Percentiles rank a stretch among this genome's conserved stretches.
Evolutionary conservation across 2,329 filamentous ascomycete genomes (phyloP).

Genomic region (Apiospora arundinis): DNA sequence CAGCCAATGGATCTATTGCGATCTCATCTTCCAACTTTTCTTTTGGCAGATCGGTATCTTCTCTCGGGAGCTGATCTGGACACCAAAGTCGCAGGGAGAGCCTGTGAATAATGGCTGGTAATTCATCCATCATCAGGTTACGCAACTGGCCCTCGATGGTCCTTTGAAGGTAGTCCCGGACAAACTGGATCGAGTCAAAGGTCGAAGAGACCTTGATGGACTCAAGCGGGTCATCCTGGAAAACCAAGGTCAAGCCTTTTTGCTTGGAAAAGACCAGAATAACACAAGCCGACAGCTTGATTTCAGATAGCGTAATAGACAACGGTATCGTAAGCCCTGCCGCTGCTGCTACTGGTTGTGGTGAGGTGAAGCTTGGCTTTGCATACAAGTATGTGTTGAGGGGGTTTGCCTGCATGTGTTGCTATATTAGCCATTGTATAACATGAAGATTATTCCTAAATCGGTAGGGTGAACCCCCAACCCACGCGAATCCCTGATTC

Average conservation of each 20-base stretch:
- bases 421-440: slow-evolving; percentile 51
- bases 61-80: slow-evolving; percentile 78
- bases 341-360: slow-evolving; percentile 87
- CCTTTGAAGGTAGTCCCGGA: slow-evolving; percentile 93
- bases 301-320: slow-evolving; percentile 94
- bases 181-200: slow-evolving; percentile 98
- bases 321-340: slow-evolving; percentile 96
- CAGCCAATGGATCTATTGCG: slow-evolving; percentile 80
- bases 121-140: slow-evolving; percentile 95
- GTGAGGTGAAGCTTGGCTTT: slow-evolving; percentile 90
- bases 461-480: background rate
- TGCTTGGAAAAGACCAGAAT: slow-evolving; percentile 97
- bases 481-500: slow-evolving; percentile 40
- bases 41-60: slow-evolving; percentile 62
- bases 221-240: slow-evolving; percentile 96
- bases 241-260: slow-evolving; percentile 95
- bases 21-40: slow-evolving; percentile 60
- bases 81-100: slow-evolving; percentile 89
- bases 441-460: background rate
- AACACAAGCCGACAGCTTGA: slow-evolving; percentile 95
- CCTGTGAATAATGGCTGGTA: slow-evolving; percentile 94
- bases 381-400: slow-evolving; percentile 94
- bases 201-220: slow-evolving; percentile 98
- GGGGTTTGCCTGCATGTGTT: slow-evolving; percentile 77
- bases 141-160: slow-evolving; percentile 94